phyloP scores from a whole-genome alignment of 2,329 filamentous ascomycete species.

The Alternaria postmessia region DNA sequence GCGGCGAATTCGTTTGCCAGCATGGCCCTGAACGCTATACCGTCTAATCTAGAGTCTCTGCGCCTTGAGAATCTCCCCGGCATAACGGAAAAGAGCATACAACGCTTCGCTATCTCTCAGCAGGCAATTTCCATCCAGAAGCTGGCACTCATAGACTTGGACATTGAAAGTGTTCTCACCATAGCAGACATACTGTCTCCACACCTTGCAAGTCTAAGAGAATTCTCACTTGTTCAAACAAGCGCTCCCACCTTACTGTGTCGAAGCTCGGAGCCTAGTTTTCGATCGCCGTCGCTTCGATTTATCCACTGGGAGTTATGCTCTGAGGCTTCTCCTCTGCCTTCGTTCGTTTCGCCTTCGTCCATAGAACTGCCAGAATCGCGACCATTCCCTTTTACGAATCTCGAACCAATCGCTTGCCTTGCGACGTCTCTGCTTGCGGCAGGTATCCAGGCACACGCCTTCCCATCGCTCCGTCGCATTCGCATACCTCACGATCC shows the following conservation, averaged over 20 bases:
- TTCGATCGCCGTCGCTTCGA: slow-evolving; percentile 59
- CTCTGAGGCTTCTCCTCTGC: slow-evolving; percentile 35
- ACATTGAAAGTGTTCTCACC: slow-evolving; percentile 60
- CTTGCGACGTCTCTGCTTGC: slow-evolving; percentile 70
- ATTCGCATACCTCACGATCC: slow-evolving; percentile 74
- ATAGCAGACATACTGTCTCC: slow-evolving; percentile 61
- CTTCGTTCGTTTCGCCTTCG: slow-evolving; percentile 17
- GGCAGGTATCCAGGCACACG: slow-evolving; percentile 66
- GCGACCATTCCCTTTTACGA: slow-evolving; percentile 27
- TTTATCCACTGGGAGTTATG: slow-evolving; percentile 68
- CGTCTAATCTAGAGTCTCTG: slow-evolving; percentile 58
- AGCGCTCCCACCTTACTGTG: slow-evolving; percentile 56
- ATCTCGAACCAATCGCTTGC: slow-evolving; percentile 55
- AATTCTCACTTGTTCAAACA: slow-evolving; percentile 63
- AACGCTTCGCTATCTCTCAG: slow-evolving; percentile 59
- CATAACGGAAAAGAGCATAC: slow-evolving; percentile 64
- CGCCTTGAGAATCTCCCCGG: slow-evolving; percentile 65
- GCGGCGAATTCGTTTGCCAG: slow-evolving; percentile 64
- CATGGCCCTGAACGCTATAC: slow-evolving; percentile 62
- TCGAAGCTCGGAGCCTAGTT: slow-evolving; percentile 55
- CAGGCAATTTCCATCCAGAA: slow-evolving; percentile 56
- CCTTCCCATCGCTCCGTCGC: slow-evolving; percentile 68
- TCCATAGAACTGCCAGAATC: not conserved
- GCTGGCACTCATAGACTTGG: slow-evolving; percentile 62
- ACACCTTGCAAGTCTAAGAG: slow-evolving; percentile 54